These are phyloP conservation scores for Taphrina communis DNA, from an alignment of 1,139 yeast genomes.

Conservation along the genomic window DNA sequence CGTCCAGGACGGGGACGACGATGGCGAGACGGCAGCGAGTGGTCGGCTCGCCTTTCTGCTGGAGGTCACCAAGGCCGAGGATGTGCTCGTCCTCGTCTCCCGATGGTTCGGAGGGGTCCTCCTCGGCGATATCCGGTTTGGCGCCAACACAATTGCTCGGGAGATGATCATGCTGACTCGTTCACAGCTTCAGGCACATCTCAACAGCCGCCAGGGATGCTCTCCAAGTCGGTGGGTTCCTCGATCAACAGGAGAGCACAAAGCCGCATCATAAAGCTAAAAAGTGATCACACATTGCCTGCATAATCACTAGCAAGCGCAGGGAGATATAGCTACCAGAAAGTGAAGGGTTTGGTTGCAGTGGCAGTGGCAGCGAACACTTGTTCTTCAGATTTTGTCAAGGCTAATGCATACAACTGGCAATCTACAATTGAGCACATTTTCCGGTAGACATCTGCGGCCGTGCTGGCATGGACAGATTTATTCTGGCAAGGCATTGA, in stretches of 20 bases:
- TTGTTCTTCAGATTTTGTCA: neutral
- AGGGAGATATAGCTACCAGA: neutral
- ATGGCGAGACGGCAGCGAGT: constrained; percentile 98
- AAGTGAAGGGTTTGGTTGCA: neutral
- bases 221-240: constrained; percentile 66
- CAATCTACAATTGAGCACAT: neutral
- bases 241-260: constrained; percentile 27
- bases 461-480: neutral
- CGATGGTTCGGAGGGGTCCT: constrained; percentile 95
- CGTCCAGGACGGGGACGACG: constrained; percentile 90
- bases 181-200: constrained; percentile 73
- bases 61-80: constrained; percentile 67
- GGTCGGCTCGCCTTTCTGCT: constrained; percentile 54
- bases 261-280: constrained; percentile 47
- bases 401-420: neutral
- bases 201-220: constrained; percentile 89
- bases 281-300: constrained; percentile 1
- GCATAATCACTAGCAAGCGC: too few species aligned
- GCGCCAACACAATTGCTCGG: neutral
- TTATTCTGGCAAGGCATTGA: neutral
- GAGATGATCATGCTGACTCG: neutral
- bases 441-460: neutral
- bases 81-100: constrained; percentile 83
- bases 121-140: constrained; percentile 77
- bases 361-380: neutral